Conservation (phyloP, 2,329 filamentous ascomycete species). For the Trichoderma sp. region DNA sequence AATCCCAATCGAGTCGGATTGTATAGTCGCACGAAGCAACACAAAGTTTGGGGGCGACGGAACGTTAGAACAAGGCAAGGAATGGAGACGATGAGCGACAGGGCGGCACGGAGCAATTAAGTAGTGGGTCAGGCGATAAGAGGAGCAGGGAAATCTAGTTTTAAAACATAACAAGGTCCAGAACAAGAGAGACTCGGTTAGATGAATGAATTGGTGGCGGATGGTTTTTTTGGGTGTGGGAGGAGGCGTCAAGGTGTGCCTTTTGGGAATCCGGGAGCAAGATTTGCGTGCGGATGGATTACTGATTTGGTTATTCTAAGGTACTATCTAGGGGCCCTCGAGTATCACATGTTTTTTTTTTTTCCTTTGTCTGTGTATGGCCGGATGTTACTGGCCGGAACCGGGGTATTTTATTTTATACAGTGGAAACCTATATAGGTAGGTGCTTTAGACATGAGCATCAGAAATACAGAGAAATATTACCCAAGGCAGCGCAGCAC, state of each 20-base stretch:
- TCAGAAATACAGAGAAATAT: background rate
- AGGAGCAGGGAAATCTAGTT: background rate
- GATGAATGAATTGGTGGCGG: background rate
- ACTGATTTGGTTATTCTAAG: background rate
- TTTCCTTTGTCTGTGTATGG: background rate
- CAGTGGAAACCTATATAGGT: background rate
- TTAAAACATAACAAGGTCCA: background rate
- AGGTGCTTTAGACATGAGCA: background rate
- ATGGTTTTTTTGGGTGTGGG: background rate
- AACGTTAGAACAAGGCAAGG: background rate
- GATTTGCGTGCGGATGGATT: background rate
- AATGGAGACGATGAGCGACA: background rate
- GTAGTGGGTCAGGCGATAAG: conserved; percentile 4
- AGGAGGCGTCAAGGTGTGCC: conserved; percentile 10
- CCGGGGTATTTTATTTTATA: background rate
- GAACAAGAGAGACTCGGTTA: background rate
- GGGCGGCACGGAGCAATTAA: background rate
- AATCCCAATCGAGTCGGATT: conserved; percentile 1
- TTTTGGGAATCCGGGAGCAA: background rate
- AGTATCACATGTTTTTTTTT: background rate
- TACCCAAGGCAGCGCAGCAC: background rate
- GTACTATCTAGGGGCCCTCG: background rate
- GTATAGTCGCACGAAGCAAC: background rate
- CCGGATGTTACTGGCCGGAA: background rate
- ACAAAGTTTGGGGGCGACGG: background rate